Evolutionary conservation across 2,329 filamentous ascomycete genomes (phyloP).

Genomic region (Claviceps lovelessii): DNA sequence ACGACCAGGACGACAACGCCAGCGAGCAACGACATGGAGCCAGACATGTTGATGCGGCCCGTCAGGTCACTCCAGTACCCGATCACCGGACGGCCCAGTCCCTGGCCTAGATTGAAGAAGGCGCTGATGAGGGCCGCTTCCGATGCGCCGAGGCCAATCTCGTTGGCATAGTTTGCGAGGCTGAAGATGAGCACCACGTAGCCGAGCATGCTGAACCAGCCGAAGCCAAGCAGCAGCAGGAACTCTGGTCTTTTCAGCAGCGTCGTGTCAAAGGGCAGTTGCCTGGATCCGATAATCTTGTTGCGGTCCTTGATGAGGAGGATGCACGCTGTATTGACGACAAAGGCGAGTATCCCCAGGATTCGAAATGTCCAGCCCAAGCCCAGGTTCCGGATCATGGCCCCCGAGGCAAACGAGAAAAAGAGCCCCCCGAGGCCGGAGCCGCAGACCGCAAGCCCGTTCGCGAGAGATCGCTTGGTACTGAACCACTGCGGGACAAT

Average conservation of each 20-base stretch:
- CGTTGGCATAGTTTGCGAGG: constrained; percentile 56
- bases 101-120: constrained; percentile 54
- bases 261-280: constrained; percentile 48
- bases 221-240: constrained; percentile 49
- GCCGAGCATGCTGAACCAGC: constrained; percentile 56
- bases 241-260: constrained; percentile 51
- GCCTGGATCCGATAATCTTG: constrained; percentile 51
- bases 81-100: constrained; percentile 54
- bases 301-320: constrained; percentile 58
- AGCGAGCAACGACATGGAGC: constrained; percentile 46
- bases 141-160: constrained; percentile 49
- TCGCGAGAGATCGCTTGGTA: constrained; percentile 52
- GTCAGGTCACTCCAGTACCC: constrained; percentile 57
- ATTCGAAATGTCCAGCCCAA: constrained; percentile 54
- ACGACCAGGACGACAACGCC: constrained; percentile 54
- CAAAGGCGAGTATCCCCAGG: constrained; percentile 47
- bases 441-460: constrained; percentile 53
- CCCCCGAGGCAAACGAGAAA: constrained; percentile 53
- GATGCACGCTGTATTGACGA: constrained; percentile 48
- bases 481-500: constrained; percentile 64
- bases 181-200: constrained; percentile 69
- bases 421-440: constrained; percentile 60
- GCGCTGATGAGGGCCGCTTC: constrained; percentile 62
- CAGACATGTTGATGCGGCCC: constrained; percentile 61
- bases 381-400: constrained; percentile 51